A percentile compares a stretch with the other conserved stretches of the same genome.
These are phyloP conservation scores for Tricladium varicosporioides DNA, from an alignment of 2,329 filamentous ascomycete species.

Conservation along the genomic window DNA sequence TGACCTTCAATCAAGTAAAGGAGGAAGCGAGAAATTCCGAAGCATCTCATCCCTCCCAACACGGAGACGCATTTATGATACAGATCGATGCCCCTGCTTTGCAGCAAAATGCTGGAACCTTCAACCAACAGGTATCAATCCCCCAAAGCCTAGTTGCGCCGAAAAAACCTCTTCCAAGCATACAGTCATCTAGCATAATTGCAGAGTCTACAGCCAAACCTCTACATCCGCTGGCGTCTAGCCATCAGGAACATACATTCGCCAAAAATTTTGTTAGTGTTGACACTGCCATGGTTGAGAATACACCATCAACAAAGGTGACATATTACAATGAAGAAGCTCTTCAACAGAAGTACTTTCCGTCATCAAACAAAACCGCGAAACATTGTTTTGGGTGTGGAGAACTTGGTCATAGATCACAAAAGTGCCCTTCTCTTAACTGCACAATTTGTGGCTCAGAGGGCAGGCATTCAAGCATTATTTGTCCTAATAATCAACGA, in stretches of 20 bases:
- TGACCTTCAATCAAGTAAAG: neutral
- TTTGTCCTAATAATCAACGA: conserved; percentile 49
- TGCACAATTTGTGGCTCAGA: conserved; percentile 49
- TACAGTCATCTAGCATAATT: neutral
- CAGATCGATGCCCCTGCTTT: neutral
- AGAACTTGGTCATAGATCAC: conserved; percentile 44
- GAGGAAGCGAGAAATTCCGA: neutral
- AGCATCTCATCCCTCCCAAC: neutral
- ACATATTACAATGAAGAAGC: conserved; percentile 7
- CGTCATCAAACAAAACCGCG: conserved; percentile 30
- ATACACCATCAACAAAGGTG: conserved; percentile 1
- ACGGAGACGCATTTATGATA: neutral
- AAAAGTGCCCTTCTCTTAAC: conserved; percentile 43
- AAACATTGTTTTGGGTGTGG: conserved; percentile 51
- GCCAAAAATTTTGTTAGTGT: neutral
- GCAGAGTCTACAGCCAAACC: neutral
- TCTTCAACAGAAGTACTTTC: conserved; percentile 48
- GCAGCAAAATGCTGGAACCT: no score
- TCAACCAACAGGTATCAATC: no score
- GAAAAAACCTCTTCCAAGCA: no score
- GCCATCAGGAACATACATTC: no score
- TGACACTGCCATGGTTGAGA: neutral
- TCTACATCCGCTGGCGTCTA: no score
- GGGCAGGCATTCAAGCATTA: conserved; percentile 45
- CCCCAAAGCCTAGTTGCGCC: no score